Percentiles rank a stretch among this genome's conserved stretches.
These are phyloP conservation scores for Dovyalis caffra DNA, from an alignment of 345 rosid genomes.

Conservation along the genomic window DNA sequence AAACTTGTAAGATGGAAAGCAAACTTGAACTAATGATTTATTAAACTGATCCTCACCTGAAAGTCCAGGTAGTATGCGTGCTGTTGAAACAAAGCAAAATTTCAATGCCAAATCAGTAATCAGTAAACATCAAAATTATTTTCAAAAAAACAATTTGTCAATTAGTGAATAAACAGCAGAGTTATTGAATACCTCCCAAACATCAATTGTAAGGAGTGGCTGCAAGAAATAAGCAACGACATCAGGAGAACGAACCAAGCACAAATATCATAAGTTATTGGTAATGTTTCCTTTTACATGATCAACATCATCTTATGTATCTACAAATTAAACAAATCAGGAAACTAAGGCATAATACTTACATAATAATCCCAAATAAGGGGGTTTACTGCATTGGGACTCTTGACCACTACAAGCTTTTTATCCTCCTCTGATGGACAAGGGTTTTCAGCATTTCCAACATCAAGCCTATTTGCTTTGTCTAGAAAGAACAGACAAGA, in stretches of 20 bases:
- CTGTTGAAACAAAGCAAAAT: slow-evolving; percentile 43
- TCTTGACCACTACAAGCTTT: slow-evolving; percentile 75
- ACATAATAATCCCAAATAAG: slow-evolving; percentile 90
- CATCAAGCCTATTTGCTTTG: slow-evolving; percentile 69
- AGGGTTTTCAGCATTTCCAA: slow-evolving; percentile 69
- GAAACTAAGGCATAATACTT: slow-evolving; percentile 28
- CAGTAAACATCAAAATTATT: not conserved
- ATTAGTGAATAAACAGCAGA: not conserved
- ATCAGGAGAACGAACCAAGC: slow-evolving; percentile 20
- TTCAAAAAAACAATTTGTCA: not conserved
- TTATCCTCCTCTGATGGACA: slow-evolving; percentile 67
- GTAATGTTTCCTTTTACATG: not conserved
- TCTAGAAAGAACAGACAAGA: slow-evolving; percentile 38
- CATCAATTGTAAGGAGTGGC: slow-evolving; percentile 92
- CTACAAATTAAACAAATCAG: slow-evolving; percentile 1
- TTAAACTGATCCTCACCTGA: slow-evolving; percentile 50
- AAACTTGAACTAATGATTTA: slow-evolving; percentile 1
- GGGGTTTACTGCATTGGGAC: slow-evolving; percentile 92
- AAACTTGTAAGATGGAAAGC: not conserved
- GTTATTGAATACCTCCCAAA: slow-evolving; percentile 76
- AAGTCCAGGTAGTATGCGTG: slow-evolving; percentile 94
- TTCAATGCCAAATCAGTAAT: slow-evolving; percentile 17
- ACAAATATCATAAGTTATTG: not conserved
- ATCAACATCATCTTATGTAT: not conserved
- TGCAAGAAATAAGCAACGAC: slow-evolving; percentile 40